Percentiles rank a stretch among this genome's conserved stretches.
These are phyloP conservation scores for Cordyceps militaris DNA, from an alignment of 2,329 filamentous ascomycete species.

Conservation along the genomic window DNA sequence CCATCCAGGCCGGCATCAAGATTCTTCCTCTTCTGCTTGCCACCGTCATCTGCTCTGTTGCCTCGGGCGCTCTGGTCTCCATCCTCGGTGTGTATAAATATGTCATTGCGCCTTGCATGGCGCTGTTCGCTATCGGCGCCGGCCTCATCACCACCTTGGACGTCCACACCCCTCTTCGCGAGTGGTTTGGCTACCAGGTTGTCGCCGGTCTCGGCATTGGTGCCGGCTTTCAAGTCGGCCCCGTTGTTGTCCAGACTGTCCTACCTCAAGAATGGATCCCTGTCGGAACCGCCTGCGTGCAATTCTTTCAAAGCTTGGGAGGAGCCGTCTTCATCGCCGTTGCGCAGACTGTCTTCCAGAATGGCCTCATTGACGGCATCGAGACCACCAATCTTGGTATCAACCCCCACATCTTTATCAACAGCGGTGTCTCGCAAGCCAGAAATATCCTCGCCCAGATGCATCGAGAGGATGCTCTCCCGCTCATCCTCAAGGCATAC, in stretches of 20 bases:
- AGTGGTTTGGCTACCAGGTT: slow-evolving; percentile 39
- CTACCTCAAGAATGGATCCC: slow-evolving; percentile 34
- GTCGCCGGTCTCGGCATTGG: slow-evolving; percentile 37
- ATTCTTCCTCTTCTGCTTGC: slow-evolving; percentile 16
- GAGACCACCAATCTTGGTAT: slow-evolving; percentile 35
- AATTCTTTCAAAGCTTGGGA: slow-evolving; percentile 39
- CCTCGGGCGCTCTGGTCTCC: slow-evolving; percentile 25
- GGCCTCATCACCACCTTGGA: slow-evolving; percentile 35
- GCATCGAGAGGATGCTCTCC: slow-evolving; percentile 33
- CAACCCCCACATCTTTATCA: slow-evolving; percentile 40
- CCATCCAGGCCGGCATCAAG: slow-evolving; percentile 22
- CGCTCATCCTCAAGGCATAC: slow-evolving; percentile 41
- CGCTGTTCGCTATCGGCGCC: slow-evolving; percentile 24
- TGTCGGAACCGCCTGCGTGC: slow-evolving; percentile 34
- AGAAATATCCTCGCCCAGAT: slow-evolving; percentile 35
- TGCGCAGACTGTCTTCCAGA: slow-evolving; percentile 61
- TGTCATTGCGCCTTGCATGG: slow-evolving; percentile 29
- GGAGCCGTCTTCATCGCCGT: slow-evolving; percentile 44
- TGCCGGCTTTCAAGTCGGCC: slow-evolving; percentile 33
- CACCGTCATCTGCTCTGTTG: slow-evolving; percentile 8
- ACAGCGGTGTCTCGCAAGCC: slow-evolving; percentile 46
- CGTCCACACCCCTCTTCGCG: slow-evolving; percentile 23
- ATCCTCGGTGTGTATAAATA: slow-evolving; percentile 33
- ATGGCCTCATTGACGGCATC: slow-evolving; percentile 50
- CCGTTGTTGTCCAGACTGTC: slow-evolving; percentile 37